Evolutionary conservation across 495 filamentous ascomycete genomes (phyloP).

Genomic region (Penicillium angulare): DNA sequence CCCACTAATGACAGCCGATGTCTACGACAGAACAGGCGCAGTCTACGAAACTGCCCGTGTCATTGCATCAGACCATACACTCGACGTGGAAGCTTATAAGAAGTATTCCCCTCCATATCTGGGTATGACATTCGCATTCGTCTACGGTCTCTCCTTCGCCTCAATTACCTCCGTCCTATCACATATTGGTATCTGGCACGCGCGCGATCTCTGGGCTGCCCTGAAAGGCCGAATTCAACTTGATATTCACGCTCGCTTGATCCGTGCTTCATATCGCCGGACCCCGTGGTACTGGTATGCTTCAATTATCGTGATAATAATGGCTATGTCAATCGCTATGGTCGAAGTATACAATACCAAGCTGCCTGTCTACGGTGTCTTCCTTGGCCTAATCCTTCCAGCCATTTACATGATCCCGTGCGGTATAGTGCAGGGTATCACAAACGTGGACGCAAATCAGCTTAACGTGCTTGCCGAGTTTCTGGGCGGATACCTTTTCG

Average conservation of each 20-base stretch:
- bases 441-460: constrained; percentile 72
- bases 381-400: constrained; percentile 72
- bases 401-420: constrained; percentile 77
- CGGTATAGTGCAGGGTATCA: constrained; percentile 84
- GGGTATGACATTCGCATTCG: constrained; percentile 77
- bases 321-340: constrained; percentile 75
- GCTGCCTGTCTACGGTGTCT: constrained; percentile 77
- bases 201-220: constrained; percentile 54
- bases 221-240: constrained; percentile 48
- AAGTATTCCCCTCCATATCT: constrained; percentile 79
- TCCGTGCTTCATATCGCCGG: constrained; percentile 69
- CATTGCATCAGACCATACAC: constrained; percentile 65
- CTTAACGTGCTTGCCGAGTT: constrained; percentile 43
- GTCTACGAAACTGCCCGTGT: constrained; percentile 77
- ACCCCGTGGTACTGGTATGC: constrained; percentile 80
- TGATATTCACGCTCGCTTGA: constrained; percentile 66
- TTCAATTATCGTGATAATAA: constrained; percentile 69
- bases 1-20: constrained; percentile 42
- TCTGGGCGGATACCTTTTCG: constrained; percentile 33
- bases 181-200: constrained; percentile 59
- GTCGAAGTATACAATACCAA: constrained; percentile 76
- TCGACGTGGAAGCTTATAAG: constrained; percentile 70
- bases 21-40: constrained; percentile 79
- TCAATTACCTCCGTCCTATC: constrained; percentile 66
- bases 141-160: constrained; percentile 81